Evolutionary conservation across 805 yeast genomes (phyloP).

Genomic region (Pichia occidentalis): DNA sequence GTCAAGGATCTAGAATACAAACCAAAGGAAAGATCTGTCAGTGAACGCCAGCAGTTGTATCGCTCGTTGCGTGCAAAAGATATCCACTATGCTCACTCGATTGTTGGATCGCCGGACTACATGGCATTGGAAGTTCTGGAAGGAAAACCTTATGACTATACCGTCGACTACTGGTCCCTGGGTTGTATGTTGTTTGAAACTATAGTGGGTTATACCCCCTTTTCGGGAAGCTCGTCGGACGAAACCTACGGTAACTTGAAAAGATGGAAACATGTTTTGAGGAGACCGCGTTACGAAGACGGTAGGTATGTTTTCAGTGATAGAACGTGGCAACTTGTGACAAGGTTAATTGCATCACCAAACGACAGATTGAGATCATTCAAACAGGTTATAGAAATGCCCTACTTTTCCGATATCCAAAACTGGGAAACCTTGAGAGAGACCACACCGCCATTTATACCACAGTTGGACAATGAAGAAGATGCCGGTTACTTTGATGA

Average conservation of each 20-base stretch:
- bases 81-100: conserved; percentile 84
- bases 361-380: conserved; percentile 67
- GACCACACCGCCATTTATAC: conserved; percentile 88
- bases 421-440: conserved; percentile 67
- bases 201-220: conserved; percentile 95
- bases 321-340: conserved; percentile 89
- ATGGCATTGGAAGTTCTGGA: conserved; percentile 97
- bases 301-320: conserved; percentile 91
- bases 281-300: conserved; percentile 86
- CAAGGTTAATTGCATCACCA: conserved; percentile 74
- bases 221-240: conserved; percentile 86
- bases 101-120: conserved; percentile 97
- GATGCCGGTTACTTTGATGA: conserved; percentile 99
- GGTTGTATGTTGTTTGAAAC: conserved; percentile 98
- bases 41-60: conserved; percentile 83
- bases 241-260: conserved; percentile 92
- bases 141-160: conserved; percentile 88
- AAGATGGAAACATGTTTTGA: conserved; percentile 82
- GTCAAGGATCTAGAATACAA: conserved; percentile 72
- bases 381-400: conserved; percentile 71
- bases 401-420: conserved; percentile 71
- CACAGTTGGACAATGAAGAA: conserved; percentile 92
- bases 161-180: conserved; percentile 97
- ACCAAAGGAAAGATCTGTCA: conserved; percentile 63
- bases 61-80: conserved; percentile 72